Conservation (phyloP, 2,329 filamentous ascomycete genomes). For the Colletotrichum graminicola region DNA sequence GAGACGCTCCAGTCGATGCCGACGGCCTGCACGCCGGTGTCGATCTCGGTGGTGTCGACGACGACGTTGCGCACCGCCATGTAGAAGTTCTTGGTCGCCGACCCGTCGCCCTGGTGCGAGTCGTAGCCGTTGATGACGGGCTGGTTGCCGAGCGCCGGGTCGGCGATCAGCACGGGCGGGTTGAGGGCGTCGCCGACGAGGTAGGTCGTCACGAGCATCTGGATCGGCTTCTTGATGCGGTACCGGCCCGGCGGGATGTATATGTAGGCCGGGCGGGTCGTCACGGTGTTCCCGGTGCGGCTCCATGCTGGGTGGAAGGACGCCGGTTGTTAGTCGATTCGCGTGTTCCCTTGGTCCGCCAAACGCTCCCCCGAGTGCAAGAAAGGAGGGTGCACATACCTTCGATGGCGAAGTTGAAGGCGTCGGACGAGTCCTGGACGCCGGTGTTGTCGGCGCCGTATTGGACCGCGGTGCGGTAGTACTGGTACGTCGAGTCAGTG, state of each 20-base stretch:
- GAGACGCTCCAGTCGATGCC: constrained; percentile 50
- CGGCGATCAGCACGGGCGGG: constrained; percentile 48
- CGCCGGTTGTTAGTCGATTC: neutral
- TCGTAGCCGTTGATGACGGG: constrained; percentile 46
- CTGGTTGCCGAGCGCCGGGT: constrained; percentile 36
- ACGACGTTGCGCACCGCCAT: constrained; percentile 50
- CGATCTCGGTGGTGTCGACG: constrained; percentile 47
- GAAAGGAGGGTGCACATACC: neutral
- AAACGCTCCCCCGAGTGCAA: constrained; percentile 24
- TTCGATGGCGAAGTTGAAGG: constrained; percentile 47
- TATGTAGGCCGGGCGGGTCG: constrained; percentile 43
- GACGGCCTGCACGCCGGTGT: constrained; percentile 40
- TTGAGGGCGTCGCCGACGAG: constrained; percentile 49
- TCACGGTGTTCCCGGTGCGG: constrained; percentile 47
- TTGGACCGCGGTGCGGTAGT: constrained; percentile 46
- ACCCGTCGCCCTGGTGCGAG: constrained; percentile 45
- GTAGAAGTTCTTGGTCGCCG: constrained; percentile 51
- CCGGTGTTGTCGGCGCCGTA: constrained; percentile 48
- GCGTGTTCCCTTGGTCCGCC: neutral
- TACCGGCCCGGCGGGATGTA: constrained; percentile 51
- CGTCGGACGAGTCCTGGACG: constrained; percentile 45
- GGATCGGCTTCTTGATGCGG: constrained; percentile 48
- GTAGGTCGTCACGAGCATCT: constrained; percentile 50
- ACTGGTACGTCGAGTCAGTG: constrained; percentile 45
- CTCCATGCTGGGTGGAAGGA: constrained; percentile 43